Evolutionary conservation across 495 filamentous ascomycete genomes (phyloP).

Genomic region (Letharia lupina): DNA sequence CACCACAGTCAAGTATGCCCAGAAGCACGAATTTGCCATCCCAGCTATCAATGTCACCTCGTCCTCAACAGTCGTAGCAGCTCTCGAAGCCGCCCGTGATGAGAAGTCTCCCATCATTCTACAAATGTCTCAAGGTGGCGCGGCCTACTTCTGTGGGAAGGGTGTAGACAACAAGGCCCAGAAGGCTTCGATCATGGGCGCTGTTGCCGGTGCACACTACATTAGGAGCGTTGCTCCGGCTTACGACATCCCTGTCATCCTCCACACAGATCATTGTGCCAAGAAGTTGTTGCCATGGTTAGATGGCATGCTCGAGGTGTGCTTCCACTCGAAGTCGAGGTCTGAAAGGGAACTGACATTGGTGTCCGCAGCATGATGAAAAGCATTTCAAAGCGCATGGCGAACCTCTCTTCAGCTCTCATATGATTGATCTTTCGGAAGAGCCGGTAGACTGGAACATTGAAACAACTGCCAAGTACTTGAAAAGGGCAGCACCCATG

Average conservation of each 20-base stretch:
- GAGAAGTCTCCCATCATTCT: slow-evolving; percentile 80
- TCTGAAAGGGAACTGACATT: background rate
- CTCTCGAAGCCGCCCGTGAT: slow-evolving; percentile 90
- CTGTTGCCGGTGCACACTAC: slow-evolving; percentile 85
- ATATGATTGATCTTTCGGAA: slow-evolving; percentile 97
- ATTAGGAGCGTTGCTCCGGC: slow-evolving; percentile 78
- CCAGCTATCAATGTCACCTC: slow-evolving; percentile 94
- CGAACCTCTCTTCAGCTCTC: slow-evolving; percentile 85
- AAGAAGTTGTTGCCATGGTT: slow-evolving; percentile 94
- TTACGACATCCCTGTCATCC: slow-evolving; percentile 85
- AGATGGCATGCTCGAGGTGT: slow-evolving; percentile 76
- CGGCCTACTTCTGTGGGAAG: slow-evolving; percentile 34
- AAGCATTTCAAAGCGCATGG: slow-evolving; percentile 83
- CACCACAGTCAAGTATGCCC: slow-evolving; percentile 62
- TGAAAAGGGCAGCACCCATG: slow-evolving; percentile 85
- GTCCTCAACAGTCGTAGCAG: slow-evolving; percentile 72
- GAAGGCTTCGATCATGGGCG: slow-evolving; percentile 77
- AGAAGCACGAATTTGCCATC: slow-evolving; percentile 79
- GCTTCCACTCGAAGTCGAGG: background rate
- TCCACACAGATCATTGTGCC: slow-evolving; percentile 81
- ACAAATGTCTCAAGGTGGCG: slow-evolving; percentile 87
- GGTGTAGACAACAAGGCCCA: slow-evolving; percentile 69
- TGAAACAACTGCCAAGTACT: slow-evolving; percentile 76
- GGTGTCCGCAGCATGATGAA: slow-evolving; percentile 55
- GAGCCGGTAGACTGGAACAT: slow-evolving; percentile 87